These are phyloP conservation scores for Acanthamoeba triangularis DNA, from an alignment of 208 protist species.

Conservation along the genomic window DNA sequence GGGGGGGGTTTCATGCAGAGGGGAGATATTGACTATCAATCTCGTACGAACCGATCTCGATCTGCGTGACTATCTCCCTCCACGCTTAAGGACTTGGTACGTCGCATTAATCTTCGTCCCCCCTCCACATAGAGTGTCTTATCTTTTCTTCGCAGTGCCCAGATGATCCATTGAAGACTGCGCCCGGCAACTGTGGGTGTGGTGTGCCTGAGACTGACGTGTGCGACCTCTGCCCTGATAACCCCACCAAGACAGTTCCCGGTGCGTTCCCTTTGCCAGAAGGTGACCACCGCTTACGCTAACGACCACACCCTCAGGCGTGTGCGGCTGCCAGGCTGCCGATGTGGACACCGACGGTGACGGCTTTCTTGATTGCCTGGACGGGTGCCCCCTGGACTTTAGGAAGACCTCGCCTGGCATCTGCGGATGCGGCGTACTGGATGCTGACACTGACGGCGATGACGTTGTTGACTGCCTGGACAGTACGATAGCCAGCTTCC, in stretches of 20 bases:
- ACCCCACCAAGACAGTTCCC: not conserved
- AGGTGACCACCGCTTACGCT: too few species aligned
- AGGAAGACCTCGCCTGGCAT: not conserved
- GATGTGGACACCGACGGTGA: conserved; percentile 20
- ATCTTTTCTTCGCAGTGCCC: not conserved
- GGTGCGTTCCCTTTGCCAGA: not conserved
- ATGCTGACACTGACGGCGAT: not conserved
- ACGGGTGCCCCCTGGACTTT: not conserved
- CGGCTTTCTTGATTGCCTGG: not conserved
- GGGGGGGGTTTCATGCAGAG: too few species aligned
- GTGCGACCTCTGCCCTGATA: not conserved
- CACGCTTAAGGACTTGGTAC: not conserved
- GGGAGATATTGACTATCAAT: too few species aligned
- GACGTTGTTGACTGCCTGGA: not conserved
- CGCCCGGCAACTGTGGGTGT: not conserved
- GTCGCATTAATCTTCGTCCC: not conserved
- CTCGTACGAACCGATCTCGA: too few species aligned
- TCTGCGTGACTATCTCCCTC: too few species aligned
- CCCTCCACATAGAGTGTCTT: not conserved
- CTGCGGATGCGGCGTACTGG: not conserved
- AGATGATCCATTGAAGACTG: conserved; percentile 4
- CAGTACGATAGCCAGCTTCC: not conserved
- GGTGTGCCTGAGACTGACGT: not conserved
- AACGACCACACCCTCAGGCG: not conserved
- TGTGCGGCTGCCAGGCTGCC: not conserved